A percentile compares a stretch with the other conserved stretches of the same genome.
Conservation (phyloP, 257 asterid genomes). For the Rubia yunnanensis region DNA sequence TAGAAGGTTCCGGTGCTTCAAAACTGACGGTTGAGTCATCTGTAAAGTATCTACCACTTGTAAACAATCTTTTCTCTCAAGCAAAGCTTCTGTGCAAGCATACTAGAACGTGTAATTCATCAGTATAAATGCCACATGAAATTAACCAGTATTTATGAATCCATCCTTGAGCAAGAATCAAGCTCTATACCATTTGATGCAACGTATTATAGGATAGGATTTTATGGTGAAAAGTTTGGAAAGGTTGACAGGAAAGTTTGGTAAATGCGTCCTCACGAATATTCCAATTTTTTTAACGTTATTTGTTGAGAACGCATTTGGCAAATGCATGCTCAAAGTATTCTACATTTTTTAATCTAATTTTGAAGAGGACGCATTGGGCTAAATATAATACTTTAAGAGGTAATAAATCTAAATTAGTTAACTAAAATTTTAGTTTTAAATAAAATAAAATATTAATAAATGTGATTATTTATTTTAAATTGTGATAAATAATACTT, state of each 20-base stretch:
- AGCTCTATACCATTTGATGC: conserved; percentile 97
- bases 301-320: no score
- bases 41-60: conserved; percentile 93
- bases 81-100: conserved; percentile 99
- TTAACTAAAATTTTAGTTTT: no score
- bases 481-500: no score
- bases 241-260: conserved; percentile 75
- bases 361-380: no score
- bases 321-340: no score
- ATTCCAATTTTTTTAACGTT: no score
- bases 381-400: no score
- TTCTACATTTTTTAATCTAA: no score
- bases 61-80: conserved; percentile 92
- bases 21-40: conserved; percentile 98
- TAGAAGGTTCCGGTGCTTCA: conserved; percentile 96
- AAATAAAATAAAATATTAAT: no score
- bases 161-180: conserved; percentile 97
- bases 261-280: no score
- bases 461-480: no score
- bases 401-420: no score
- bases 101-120: conserved; percentile 89
- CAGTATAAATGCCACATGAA: conserved; percentile 88
- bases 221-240: conserved; percentile 86
- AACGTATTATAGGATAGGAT: conserved; percentile 95
- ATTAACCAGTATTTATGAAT: conserved; percentile 86